These are phyloP conservation scores for Aurinia saxatilis DNA, from an alignment of 345 rosid genomes.

Conservation along the genomic window DNA sequence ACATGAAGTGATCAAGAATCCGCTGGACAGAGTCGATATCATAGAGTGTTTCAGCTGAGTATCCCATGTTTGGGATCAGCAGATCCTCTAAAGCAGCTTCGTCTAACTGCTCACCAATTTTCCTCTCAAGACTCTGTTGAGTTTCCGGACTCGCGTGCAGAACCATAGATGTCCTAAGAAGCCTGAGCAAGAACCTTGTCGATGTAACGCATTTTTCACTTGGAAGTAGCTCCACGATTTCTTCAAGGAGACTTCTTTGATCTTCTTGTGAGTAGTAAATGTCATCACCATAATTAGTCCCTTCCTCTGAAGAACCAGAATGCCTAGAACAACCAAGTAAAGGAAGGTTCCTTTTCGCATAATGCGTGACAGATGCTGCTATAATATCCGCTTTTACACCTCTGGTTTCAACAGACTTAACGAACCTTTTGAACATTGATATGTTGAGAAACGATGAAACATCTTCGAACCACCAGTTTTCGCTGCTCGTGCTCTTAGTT, in stretches of 20 bases:
- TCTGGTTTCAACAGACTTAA: conserved; percentile 43
- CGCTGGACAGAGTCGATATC: conserved; percentile 77
- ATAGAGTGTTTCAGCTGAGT: conserved; percentile 68
- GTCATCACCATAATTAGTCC: conserved; percentile 13
- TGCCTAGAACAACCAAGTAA: conserved; percentile 45
- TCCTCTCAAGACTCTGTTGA: conserved; percentile 60
- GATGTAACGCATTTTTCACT: conserved; percentile 43
- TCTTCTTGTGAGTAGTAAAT: conserved; percentile 27
- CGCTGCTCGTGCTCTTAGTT: conserved; percentile 27
- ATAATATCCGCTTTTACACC: conserved; percentile 51
- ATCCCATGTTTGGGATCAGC: conserved; percentile 67
- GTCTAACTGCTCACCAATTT: conserved; percentile 63
- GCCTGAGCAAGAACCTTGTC: conserved; percentile 69
- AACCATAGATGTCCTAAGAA: conserved; percentile 69
- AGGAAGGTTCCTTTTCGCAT: conserved; percentile 67
- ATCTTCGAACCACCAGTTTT: conserved; percentile 92
- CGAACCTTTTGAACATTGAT: conserved; percentile 55
- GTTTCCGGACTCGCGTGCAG: conserved; percentile 47
- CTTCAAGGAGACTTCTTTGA: conserved; percentile 67
- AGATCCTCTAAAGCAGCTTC: conserved; percentile 76
- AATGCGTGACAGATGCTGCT: conserved; percentile 58
- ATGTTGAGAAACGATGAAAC: conserved; percentile 46
- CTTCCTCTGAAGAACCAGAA: conserved; percentile 31
- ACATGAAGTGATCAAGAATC: conserved; percentile 75
- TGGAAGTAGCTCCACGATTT: conserved; percentile 65